A percentile compares a stretch with the other conserved stretches of the same genome.
phyloP scores from a whole-genome alignment of 139 green algal genomes.

The Picochlorum sp. region DNA sequence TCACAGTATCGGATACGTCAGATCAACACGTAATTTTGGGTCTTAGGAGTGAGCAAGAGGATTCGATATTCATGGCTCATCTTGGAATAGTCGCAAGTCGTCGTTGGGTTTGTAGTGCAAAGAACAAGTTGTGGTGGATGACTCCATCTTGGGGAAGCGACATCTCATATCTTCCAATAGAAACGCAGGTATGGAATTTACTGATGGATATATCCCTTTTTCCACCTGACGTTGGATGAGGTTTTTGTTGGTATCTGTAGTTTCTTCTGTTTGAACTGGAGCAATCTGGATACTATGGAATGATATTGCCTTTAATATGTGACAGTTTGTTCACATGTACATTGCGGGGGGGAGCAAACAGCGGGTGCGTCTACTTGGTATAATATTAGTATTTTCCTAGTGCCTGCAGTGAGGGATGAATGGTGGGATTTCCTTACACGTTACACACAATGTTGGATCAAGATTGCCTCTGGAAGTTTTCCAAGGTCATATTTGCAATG shows the following conservation, averaged over 20 bases:
- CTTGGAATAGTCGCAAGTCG: conserved; percentile 34
- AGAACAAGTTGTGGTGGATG: conserved; percentile 91
- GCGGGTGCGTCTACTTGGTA: not conserved
- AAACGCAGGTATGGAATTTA: conserved; percentile 57
- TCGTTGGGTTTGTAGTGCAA: conserved; percentile 56
- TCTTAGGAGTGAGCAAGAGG: not conserved
- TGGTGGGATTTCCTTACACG: not conserved
- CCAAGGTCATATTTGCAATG: conserved; percentile 79
- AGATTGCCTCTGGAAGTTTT: conserved; percentile 71
- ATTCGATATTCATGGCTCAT: not conserved
- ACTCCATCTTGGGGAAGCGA: conserved; percentile 78
- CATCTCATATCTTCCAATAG: conserved; percentile 58
- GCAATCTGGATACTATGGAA: conserved; percentile 48
- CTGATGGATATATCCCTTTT: no score
- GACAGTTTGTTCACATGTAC: conserved; percentile 59
- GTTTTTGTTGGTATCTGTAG: not conserved
- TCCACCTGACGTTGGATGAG: no score
- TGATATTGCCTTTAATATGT: conserved; percentile 77
- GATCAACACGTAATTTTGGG: not conserved
- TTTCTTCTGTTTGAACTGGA: conserved; percentile 79
- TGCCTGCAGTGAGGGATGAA: not conserved
- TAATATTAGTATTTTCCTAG: not conserved
- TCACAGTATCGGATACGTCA: no score
- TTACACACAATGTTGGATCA: conserved; percentile 20
- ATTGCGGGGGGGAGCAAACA: conserved; percentile 35